These are phyloP conservation scores for Phlegmacium glaucopus DNA, from an alignment of 768 basidiomycete species.

Conservation along the genomic window DNA sequence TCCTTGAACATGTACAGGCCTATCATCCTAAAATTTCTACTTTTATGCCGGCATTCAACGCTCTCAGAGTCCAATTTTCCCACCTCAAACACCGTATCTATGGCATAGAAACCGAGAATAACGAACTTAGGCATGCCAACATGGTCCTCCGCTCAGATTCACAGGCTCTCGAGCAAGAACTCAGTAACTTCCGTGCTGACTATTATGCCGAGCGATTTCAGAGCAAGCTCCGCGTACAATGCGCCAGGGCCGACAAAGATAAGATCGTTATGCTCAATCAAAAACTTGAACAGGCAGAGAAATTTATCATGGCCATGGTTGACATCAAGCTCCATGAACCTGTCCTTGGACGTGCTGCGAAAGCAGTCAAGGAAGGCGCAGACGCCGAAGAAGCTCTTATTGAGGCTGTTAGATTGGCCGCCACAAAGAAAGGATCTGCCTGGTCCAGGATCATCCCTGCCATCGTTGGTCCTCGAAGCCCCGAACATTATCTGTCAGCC, in stretches of 20 bases:
- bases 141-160: conserved; percentile 11
- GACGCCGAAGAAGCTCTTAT: conserved; percentile 40
- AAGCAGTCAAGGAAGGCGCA: conserved; percentile 25
- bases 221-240: conserved; percentile 18
- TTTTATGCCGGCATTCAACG: conserved; percentile 7
- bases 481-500: conserved; percentile 43
- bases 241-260: conserved; percentile 22
- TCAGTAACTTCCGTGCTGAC: conserved; percentile 23
- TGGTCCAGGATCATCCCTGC: conserved; percentile 40
- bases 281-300: conserved; percentile 27
- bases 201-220: conserved; percentile 21
- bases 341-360: conserved; percentile 27
- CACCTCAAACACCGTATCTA: conserved; percentile 11
- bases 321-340: conserved; percentile 32
- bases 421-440: conserved; percentile 32
- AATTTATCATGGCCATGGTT: conserved; percentile 34
- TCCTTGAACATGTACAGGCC: conserved; percentile 6
- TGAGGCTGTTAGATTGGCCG: conserved; percentile 40
- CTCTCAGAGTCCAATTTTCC: conserved; percentile 14
- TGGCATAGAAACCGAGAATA: conserved; percentile 26
- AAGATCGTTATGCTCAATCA: conserved; percentile 21
- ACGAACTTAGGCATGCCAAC: conserved; percentile 21
- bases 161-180: conserved; percentile 22
- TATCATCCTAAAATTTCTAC: conserved; percentile 4
- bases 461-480: conserved; percentile 30